These are phyloP conservation scores for Selenicereus undatus DNA, from an alignment of 148 eudicot genomes.

Conservation along the genomic window DNA sequence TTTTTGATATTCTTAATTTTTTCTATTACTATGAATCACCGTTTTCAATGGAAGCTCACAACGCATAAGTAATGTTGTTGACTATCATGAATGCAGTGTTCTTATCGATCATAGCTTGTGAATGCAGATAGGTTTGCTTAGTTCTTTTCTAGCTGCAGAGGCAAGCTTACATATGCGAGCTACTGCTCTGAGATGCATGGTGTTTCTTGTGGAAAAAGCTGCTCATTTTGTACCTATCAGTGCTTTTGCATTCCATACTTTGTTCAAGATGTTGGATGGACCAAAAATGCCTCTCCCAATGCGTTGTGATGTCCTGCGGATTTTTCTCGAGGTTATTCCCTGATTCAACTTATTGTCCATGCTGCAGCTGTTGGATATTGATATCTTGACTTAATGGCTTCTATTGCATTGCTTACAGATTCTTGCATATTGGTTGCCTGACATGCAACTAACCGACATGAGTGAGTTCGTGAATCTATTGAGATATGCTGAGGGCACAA, in stretches of 20 bases:
- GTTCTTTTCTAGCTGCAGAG: conserved; percentile 42
- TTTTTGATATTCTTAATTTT: too few relatives aligned
- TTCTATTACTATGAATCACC: not conserved
- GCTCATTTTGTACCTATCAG: conserved; percentile 35
- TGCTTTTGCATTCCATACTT: conserved; percentile 28
- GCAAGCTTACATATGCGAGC: conserved; percentile 45
- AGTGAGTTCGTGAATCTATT: conserved; percentile 42
- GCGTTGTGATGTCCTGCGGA: conserved; percentile 50
- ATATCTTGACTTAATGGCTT: conserved; percentile 14
- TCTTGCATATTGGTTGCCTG: conserved; percentile 33
- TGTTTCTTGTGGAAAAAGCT: conserved; percentile 38
- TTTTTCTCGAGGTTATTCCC: conserved; percentile 49
- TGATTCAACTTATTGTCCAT: not conserved
- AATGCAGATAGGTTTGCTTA: conserved; percentile 46
- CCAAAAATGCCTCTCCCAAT: conserved; percentile 41
- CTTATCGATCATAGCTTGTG: conserved; percentile 6
- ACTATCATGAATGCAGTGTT: not conserved
- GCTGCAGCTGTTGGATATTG: not conserved
- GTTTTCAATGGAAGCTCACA: not conserved
- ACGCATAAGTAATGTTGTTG: not conserved
- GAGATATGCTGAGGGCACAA: conserved; percentile 31
- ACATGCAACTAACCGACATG: conserved; percentile 28
- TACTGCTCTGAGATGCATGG: conserved; percentile 54
- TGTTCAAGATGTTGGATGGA: conserved; percentile 46
- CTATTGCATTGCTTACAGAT: conserved; percentile 46